These are phyloP conservation scores for Russula sp. DNA, from an alignment of 768 basidiomycete species.

Conservation along the genomic window DNA sequence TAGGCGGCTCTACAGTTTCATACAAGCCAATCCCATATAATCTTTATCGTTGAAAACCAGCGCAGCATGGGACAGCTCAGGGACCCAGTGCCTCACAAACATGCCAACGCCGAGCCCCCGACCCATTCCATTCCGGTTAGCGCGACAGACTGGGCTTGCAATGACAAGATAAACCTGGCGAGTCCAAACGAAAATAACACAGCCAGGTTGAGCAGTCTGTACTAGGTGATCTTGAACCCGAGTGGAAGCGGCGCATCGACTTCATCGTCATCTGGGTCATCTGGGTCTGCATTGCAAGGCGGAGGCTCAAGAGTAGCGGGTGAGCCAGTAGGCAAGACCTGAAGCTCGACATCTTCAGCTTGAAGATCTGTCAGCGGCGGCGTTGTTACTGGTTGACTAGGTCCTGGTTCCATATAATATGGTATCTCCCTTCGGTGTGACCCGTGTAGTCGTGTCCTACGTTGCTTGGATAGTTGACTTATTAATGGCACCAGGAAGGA, in stretches of 20 bases:
- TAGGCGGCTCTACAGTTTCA: neutral
- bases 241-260: neutral
- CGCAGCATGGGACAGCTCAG: neutral
- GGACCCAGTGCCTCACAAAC: neutral
- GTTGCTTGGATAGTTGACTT: too few relatives aligned
- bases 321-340: neutral
- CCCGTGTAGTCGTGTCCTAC: too few relatives aligned
- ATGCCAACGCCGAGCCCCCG: neutral
- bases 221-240: slow-evolving; percentile 2
- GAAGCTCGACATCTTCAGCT: neutral
- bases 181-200: neutral
- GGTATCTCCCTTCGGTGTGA: too few relatives aligned
- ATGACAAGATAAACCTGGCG: neutral
- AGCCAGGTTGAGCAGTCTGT: slow-evolving; percentile 5
- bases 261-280: neutral
- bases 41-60: neutral
- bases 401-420: neutral
- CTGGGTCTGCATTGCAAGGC: neutral
- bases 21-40: slow-evolving; percentile 4
- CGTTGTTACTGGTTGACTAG: neutral
- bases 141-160: neutral
- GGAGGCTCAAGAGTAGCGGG: neutral
- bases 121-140: slow-evolving; percentile 2
- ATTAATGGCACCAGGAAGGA: too few relatives aligned
- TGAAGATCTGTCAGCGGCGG: neutral